These are phyloP conservation scores for Vitellaria paradoxa DNA, from an alignment of 179 eudicot genomes.

Conservation along the genomic window DNA sequence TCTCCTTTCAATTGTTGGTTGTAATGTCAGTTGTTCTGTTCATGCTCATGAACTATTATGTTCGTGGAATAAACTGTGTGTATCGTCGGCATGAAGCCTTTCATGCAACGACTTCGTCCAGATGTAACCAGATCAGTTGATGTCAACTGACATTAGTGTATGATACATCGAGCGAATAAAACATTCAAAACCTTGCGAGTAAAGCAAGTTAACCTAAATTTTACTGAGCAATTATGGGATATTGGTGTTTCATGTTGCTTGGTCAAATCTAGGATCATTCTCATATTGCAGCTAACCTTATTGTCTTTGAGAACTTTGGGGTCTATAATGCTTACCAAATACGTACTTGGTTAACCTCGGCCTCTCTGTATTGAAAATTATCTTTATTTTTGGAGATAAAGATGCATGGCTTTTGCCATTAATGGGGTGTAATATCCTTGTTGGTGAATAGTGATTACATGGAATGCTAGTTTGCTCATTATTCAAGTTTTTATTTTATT, in stretches of 20 bases:
- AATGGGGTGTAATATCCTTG: not conserved
- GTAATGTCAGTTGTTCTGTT: not conserved
- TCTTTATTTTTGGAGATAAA: too few relatives aligned
- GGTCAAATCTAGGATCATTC: not conserved
- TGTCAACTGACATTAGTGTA: not conserved
- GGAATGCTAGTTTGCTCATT: not conserved
- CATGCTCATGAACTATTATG: not conserved
- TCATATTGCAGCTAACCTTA: too few relatives aligned
- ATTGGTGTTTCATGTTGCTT: not conserved
- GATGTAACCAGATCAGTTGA: not conserved
- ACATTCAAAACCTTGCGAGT: not conserved
- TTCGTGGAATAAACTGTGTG: not conserved
- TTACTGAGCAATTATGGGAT: not conserved
- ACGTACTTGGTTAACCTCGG: too few relatives aligned
- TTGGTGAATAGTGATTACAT: not conserved
- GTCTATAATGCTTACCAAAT: too few relatives aligned
- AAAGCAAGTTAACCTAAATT: not conserved
- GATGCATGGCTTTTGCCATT: not conserved
- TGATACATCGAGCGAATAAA: not conserved
- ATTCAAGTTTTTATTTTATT: not conserved
- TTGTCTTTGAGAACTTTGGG: too few relatives aligned
- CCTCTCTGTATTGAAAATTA: too few relatives aligned
- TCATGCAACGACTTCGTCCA: not conserved
- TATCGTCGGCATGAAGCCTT: conserved; percentile 6
- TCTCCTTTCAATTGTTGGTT: conserved; percentile 1